Evolutionary conservation across 169 alveolate genomes (phyloP).

Genomic region (Eimeria sp.): DNA sequence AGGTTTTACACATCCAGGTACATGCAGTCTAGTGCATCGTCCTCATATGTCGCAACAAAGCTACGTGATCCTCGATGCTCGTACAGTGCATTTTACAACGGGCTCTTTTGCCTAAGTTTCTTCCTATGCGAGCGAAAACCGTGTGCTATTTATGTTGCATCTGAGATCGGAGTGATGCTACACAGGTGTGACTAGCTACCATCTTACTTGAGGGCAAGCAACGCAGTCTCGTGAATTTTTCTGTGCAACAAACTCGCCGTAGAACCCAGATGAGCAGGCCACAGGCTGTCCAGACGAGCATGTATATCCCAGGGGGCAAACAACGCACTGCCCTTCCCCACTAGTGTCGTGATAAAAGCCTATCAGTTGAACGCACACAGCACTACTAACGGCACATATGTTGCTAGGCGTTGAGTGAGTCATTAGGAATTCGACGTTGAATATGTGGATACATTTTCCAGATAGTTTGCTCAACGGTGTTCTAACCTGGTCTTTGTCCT

Average conservation of each 20-base stretch:
- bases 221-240: conserved; percentile 40
- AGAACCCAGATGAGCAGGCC: conserved; percentile 56
- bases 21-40: background rate
- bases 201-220: conserved; percentile 63
- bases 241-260: conserved; percentile 48
- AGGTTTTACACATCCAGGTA: background rate
- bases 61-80: background rate
- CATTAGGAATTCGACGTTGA: background rate
- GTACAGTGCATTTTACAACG: background rate
- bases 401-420: background rate
- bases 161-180: background rate
- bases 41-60: background rate
- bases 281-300: conserved; percentile 48
- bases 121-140: background rate
- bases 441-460: background rate
- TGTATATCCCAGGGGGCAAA: conserved; percentile 63
- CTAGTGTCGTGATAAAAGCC: conserved; percentile 49
- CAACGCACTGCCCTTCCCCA: conserved; percentile 33
- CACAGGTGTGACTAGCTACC: background rate
- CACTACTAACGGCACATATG: background rate
- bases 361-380: background rate
- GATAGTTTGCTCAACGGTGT: background rate
- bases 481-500: background rate
- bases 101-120: background rate
- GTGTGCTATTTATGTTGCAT: too few relatives aligned